phyloP scores from a whole-genome alignment of 2,329 filamentous ascomycete genomes.

The Didymella lethalis region DNA sequence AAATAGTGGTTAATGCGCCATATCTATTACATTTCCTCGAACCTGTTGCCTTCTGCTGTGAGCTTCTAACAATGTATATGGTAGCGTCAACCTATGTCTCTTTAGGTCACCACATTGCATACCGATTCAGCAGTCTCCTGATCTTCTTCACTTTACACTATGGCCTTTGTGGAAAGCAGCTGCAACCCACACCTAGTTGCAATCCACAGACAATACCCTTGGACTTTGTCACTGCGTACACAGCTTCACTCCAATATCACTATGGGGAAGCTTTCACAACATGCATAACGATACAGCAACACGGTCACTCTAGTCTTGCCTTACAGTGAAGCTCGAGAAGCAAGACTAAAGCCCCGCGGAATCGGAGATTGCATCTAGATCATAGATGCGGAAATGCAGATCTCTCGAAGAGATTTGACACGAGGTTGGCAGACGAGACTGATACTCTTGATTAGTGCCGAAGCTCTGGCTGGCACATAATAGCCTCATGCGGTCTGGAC shows the following conservation, averaged over 20 bases:
- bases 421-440: neutral
- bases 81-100: too few species aligned
- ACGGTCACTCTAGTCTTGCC: neutral
- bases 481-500: too few species aligned
- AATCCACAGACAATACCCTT: neutral
- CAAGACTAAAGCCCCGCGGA: neutral
- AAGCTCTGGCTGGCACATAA: too few species aligned
- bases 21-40: constrained; percentile 2
- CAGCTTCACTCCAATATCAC: neutral
- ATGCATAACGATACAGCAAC: neutral
- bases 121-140: too few species aligned
- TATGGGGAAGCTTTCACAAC: neutral
- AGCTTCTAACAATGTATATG: neutral
- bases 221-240: neutral
- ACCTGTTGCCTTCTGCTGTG: neutral
- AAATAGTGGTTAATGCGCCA: constrained; percentile 7
- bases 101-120: too few species aligned
- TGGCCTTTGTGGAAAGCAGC: too few species aligned
- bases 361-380: too few species aligned
- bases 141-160: too few species aligned
- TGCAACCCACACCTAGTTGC: neutral
- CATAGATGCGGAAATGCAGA: neutral
- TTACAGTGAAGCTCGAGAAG: neutral
- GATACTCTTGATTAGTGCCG: too few species aligned
- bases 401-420: neutral